Conservation (phyloP, 2,329 filamentous ascomycete genomes). For the Pseudogymnoascus sp. region DNA sequence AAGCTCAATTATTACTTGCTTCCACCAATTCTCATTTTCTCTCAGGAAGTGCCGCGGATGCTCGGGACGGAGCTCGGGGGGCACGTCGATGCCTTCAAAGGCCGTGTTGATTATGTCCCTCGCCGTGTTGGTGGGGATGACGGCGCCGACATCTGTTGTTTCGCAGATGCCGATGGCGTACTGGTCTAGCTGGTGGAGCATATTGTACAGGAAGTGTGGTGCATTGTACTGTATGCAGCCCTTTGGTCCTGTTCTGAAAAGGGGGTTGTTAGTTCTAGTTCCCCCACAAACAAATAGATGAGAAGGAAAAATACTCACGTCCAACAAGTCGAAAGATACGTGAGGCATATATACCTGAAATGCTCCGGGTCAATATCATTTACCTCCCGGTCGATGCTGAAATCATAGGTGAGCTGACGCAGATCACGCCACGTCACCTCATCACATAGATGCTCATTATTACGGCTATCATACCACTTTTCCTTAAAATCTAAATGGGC, state of each 20-base stretch:
- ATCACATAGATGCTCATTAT: no score
- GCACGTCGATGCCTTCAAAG: not conserved
- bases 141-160: not conserved
- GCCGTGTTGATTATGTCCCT: not conserved
- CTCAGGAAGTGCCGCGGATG: not conserved
- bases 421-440: not conserved
- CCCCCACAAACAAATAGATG: no score
- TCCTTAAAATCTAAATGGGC: no score
- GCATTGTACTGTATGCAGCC: not conserved
- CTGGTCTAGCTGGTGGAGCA: not conserved
- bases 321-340: not conserved
- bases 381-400: not conserved
- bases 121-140: not conserved
- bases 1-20: not conserved
- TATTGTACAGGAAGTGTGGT: not conserved
- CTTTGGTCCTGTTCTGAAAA: not conserved
- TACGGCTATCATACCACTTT: not conserved
- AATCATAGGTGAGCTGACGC: not conserved
- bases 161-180: not conserved
- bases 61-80: not conserved
- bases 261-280: not conserved
- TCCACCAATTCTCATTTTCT: not conserved
- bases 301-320: not conserved
- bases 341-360: not conserved
- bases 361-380: not conserved